Conservation (phyloP, 1,284 basidiomycete species). For the Cryptococcus depauperatus region DNA sequence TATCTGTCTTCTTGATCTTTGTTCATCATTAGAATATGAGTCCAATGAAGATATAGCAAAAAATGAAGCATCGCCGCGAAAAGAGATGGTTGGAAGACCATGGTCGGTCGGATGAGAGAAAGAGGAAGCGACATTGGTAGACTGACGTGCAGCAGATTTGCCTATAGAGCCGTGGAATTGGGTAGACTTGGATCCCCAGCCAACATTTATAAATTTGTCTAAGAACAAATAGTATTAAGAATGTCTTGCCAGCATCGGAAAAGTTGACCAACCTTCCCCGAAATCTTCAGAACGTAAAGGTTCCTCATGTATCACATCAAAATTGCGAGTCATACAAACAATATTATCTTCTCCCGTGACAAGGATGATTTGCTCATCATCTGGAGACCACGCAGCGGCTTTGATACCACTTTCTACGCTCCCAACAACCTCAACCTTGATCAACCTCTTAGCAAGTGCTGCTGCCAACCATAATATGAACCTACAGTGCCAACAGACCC, state of each 20-base stretch:
- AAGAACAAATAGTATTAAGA: background rate
- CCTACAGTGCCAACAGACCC: constrained; percentile 32
- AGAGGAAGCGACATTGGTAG: constrained; percentile 25
- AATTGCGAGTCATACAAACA: constrained; percentile 78
- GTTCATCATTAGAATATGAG: constrained; percentile 19
- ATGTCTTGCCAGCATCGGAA: background rate
- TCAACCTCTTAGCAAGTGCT: background rate
- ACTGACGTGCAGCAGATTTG: constrained; percentile 62
- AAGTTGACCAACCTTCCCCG: constrained; percentile 59
- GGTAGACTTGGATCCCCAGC: constrained; percentile 95
- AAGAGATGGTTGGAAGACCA: constrained; percentile 64
- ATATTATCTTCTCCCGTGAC: constrained; percentile 77
- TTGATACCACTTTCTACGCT: constrained; percentile 76
- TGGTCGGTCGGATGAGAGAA: constrained; percentile 60
- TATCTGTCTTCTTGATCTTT: constrained; percentile 51
- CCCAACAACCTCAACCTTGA: constrained; percentile 69
- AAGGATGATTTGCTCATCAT: constrained; percentile 73
- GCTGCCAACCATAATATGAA: background rate
- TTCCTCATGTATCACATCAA: constrained; percentile 77
- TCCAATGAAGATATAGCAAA: constrained; percentile 75
- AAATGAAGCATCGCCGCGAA: constrained; percentile 86
- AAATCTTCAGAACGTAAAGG: constrained; percentile 67
- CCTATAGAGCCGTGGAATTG: constrained; percentile 97
- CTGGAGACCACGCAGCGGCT: constrained; percentile 81
- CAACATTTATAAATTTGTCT: constrained; percentile 89